phyloP scores from a whole-genome alignment of 2,329 filamentous ascomycete species.

The Didymella arachidicola region DNA sequence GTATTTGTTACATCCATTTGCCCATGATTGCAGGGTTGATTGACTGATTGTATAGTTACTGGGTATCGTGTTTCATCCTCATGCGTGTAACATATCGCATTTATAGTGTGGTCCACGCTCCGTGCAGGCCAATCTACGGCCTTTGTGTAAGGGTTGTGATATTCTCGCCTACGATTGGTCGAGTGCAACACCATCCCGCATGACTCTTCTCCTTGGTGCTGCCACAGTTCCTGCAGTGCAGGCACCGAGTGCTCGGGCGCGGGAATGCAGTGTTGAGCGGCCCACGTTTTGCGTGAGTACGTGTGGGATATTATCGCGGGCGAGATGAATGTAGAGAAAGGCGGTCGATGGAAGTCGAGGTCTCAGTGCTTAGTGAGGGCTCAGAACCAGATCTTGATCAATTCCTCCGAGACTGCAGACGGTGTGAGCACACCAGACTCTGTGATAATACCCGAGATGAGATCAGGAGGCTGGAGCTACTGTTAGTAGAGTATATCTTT shows the following conservation, averaged over 20 bases:
- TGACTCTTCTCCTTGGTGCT: constrained; percentile 24
- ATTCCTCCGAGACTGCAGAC: constrained; percentile 72
- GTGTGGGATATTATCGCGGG: not conserved
- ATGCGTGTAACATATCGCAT: not conserved
- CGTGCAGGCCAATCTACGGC: not conserved
- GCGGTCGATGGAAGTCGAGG: constrained; percentile 16
- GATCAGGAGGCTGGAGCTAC: constrained; percentile 65
- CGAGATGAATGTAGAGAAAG: not conserved
- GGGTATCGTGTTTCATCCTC: constrained; percentile 21
- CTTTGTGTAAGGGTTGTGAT: not conserved
- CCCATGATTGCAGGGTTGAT: too few relatives aligned
- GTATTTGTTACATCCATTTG: too few relatives aligned
- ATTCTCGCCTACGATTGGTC: constrained; percentile 2
- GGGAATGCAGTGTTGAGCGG: constrained; percentile 16
- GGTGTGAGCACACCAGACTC: constrained; percentile 77
- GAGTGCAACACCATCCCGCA: constrained; percentile 20
- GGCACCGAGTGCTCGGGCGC: constrained; percentile 17
- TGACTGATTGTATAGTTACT: constrained; percentile 18
- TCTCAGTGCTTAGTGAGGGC: constrained; percentile 25
- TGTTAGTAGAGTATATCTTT: constrained; percentile 10
- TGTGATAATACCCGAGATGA: constrained; percentile 77
- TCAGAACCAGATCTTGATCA: constrained; percentile 68
- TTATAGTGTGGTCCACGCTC: not conserved
- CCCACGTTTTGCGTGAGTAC: constrained; percentile 25
- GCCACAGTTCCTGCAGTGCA: constrained; percentile 19